These are phyloP conservation scores for Cladosporium oxysporum DNA, from an alignment of 2,329 filamentous ascomycete genomes.

Conservation along the genomic window DNA sequence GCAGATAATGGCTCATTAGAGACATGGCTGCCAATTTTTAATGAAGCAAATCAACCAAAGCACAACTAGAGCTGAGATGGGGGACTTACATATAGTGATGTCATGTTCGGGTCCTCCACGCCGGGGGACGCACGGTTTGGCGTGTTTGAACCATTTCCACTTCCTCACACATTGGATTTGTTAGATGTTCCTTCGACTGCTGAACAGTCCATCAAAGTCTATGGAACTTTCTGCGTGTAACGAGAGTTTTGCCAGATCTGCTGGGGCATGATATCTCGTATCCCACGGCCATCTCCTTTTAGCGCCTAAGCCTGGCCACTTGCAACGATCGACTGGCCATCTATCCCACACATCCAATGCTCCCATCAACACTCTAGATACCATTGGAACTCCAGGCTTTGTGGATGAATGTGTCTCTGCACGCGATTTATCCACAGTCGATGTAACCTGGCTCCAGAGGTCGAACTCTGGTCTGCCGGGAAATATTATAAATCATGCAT, in stretches of 20 bases:
- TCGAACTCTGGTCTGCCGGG: background rate
- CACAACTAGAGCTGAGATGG: no score
- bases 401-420: background rate
- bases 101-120: background rate
- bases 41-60: no score
- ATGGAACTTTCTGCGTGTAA: background rate
- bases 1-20: background rate
- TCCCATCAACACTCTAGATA: background rate
- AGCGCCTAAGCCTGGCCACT: background rate
- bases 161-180: background rate
- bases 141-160: no score
- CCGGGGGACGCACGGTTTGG: no score
- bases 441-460: background rate
- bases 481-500: conserved; percentile 3
- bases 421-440: no score
- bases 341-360: background rate
- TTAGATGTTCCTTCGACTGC: background rate
- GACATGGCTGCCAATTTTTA: background rate
- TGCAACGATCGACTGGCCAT: background rate
- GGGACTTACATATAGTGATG: background rate
- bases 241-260: background rate
- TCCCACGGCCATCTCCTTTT: background rate
- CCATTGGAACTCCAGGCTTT: no score
- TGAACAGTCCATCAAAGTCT: background rate
- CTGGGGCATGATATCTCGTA: background rate